Conservation (phyloP, 1,139 yeast genomes). For the Blastobotrys capitulatus region DNA sequence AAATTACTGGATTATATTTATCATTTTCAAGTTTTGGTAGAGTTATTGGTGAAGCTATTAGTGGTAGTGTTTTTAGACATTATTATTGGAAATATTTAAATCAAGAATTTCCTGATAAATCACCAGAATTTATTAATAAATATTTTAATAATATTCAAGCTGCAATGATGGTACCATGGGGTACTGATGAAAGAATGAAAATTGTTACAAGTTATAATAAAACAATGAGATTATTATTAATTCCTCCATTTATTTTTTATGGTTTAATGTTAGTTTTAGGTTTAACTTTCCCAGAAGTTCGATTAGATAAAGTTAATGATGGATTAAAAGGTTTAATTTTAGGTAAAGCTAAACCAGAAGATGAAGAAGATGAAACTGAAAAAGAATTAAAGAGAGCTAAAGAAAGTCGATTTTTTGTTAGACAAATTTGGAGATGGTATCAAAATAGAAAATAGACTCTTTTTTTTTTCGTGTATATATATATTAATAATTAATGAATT, state of each 20-base stretch:
- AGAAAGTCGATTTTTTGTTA: constrained; percentile 12
- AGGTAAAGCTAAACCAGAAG: background rate
- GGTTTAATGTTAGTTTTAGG: constrained; percentile 14
- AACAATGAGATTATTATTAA: constrained; percentile 14
- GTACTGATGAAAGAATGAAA: constrained; percentile 11
- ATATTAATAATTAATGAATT: background rate
- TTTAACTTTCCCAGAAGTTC: constrained; percentile 10
- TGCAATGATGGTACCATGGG: constrained; percentile 13
- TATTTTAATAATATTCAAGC: constrained; percentile 13
- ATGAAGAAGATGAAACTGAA: background rate
- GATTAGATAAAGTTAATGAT: constrained; percentile 10
- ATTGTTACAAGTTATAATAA: constrained; percentile 12
- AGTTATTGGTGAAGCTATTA: constrained; percentile 17
- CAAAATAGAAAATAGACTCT: background rate
- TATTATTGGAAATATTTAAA: constrained; percentile 12
- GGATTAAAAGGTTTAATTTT: constrained; percentile 9
- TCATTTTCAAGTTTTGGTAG: constrained; percentile 20
- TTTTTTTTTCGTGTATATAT: background rate
- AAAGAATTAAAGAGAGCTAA: constrained; percentile 33
- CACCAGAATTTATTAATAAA: constrained; percentile 7
- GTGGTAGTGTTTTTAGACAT: constrained; percentile 17
- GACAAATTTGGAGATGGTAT: background rate
- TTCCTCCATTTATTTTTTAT: constrained; percentile 14
- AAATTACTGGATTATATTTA: constrained; percentile 21
- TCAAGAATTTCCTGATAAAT: constrained; percentile 10